Base-by-base conservation (phyloP, 2,329 filamentous ascomycete species). In the Monilinia fructicola region DNA sequence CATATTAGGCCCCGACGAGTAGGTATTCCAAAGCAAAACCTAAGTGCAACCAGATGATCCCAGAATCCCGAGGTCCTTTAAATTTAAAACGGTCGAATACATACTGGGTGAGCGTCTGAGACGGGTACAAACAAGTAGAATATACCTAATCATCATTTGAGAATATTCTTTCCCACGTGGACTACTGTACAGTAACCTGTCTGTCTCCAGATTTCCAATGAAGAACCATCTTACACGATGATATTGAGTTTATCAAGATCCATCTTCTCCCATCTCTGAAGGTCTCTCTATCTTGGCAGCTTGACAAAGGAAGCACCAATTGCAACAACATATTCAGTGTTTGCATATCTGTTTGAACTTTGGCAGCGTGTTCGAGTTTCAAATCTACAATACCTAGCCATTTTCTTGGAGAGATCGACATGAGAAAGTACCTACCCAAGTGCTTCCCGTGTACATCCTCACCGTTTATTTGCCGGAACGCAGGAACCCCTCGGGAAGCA, bases 401-500 rank as follows among this genome's bases (percentile, higher is more conserved):
- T 48, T 35, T 48, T 28, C 28, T 28, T 50, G 5, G 9, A 35
- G 5, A 35, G 62, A 65, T 65, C 62, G 40, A 56, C 62, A 65
- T 14, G 14, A 18, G 58, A 28, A 40, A 40, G 23, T 2, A 35
- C 53, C 52, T 38, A 38, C 38, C n/a, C 40, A 42, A 56, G 11
- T 31, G 21, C n/a, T 64, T 56, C 26, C 42, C 38, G 42, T 56
- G 16, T 38, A 21, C 52, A 35, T 12, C 40, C 21, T 59, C 18
- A 38, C 28, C 44, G 31, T 38, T 38, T 26, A 50, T 40, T 40
- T 61, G 18, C 44, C 31, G 44, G 28, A 21, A 23, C 44, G 63
- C 54, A 65, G 10, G 44, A 59, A 52, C 44, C 63, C 54, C 23
- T 65, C 63, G 54, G 46, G 31, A 50, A 26, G 63, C 31, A 60